Evolutionary conservation across 352 stramenopile species (phyloP).

Genomic region (Pythium scleroteichum): DNA sequence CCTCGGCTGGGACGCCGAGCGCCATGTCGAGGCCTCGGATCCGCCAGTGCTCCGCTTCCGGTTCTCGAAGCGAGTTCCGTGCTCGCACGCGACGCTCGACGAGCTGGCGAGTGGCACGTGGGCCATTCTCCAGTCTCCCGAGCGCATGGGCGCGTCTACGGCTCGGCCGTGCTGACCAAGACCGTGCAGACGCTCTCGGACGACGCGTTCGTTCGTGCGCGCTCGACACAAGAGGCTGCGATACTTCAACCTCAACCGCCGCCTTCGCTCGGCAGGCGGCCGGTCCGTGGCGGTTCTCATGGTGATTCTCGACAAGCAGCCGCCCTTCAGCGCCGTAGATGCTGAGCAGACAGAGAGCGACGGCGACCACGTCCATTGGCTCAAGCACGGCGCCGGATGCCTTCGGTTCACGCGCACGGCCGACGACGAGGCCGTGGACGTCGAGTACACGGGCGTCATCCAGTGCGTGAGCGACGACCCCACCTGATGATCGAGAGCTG

Average conservation of each 20-base stretch:
- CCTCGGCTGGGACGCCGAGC: background rate
- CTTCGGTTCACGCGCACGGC: background rate
- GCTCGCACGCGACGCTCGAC: background rate
- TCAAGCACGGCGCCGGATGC: background rate
- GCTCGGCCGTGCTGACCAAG: background rate
- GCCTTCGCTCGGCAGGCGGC: background rate
- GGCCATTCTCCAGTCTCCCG: background rate
- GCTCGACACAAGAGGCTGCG: background rate
- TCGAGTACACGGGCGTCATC: background rate
- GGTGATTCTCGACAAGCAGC: slow-evolving; percentile 2
- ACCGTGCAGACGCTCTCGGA: background rate
- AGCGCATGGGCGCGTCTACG: background rate
- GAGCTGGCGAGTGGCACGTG: background rate
- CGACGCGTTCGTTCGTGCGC: slow-evolving; percentile 1
- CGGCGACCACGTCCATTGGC: background rate
- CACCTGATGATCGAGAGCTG: slow-evolving; percentile 1
- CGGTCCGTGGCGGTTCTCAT: background rate
- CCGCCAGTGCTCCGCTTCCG: background rate
- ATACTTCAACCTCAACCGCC: slow-evolving; percentile 2
- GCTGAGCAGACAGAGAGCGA: background rate
- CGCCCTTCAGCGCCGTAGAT: background rate
- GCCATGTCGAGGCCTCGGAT: background rate
- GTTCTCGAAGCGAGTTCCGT: background rate
- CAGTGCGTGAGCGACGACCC: background rate
- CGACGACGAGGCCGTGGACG: background rate